These are phyloP conservation scores for Microstegium vimineum DNA, from an alignment of 176 grass and related monocot genomes.

Conservation along the genomic window DNA sequence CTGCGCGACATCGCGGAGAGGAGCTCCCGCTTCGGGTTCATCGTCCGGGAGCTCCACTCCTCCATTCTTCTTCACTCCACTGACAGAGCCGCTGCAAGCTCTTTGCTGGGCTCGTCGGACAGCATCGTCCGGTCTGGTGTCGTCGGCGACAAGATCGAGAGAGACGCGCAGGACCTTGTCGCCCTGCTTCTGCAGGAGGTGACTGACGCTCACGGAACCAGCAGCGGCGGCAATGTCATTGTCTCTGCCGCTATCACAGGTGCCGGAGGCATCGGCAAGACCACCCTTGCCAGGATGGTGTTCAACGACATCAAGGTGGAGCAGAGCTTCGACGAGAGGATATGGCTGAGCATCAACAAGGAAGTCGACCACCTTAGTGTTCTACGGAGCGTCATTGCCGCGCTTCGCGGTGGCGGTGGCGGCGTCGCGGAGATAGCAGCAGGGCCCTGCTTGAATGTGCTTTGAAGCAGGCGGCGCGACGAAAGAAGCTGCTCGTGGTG, in stretches of 20 bases:
- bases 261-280: conserved; percentile 27
- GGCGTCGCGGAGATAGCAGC: neutral
- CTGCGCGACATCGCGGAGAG: neutral
- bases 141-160: neutral
- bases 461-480: neutral
- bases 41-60: neutral
- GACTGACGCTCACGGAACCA: too few relatives aligned
- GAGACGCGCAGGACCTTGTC: neutral
- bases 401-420: neutral
- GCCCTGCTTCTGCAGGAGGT: neutral
- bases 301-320: neutral
- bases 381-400: neutral
- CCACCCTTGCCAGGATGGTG: conserved; percentile 32
- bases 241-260: conserved; percentile 7
- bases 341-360: conserved; percentile 1
- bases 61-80: neutral
- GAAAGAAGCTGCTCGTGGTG: conserved; percentile 22
- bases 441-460: neutral
- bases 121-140: neutral
- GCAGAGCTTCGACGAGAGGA: neutral
- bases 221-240: neutral
- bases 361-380: neutral
- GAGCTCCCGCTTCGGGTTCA: neutral
- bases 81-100: neutral
- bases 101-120: too few relatives aligned